These are phyloP conservation scores for Beauveria rudraprayagi DNA, from an alignment of 2,329 filamentous ascomycete genomes.

Conservation along the genomic window DNA sequence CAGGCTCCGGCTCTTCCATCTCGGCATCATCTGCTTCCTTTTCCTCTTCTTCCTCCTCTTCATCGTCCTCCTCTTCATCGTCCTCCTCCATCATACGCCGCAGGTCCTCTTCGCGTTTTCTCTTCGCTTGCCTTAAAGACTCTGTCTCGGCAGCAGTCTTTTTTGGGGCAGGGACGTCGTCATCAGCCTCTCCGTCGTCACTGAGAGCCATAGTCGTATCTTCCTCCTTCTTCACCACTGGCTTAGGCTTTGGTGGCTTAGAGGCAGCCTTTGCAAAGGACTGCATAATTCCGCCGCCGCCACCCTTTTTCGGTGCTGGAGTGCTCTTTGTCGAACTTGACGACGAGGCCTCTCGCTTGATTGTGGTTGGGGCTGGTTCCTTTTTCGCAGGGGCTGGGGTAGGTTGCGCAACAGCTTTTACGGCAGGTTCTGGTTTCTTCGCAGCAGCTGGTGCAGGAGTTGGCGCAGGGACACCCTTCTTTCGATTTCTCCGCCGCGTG, in stretches of 20 bases:
- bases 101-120: slow-evolving; percentile 31
- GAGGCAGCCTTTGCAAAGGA: slow-evolving; percentile 61
- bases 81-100: slow-evolving; percentile 44
- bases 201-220: slow-evolving; percentile 26
- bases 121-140: slow-evolving; percentile 22
- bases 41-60: slow-evolving; percentile 50
- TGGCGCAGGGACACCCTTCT: slow-evolving; percentile 21
- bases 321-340: slow-evolving; percentile 23
- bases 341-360: slow-evolving; percentile 20
- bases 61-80: slow-evolving; percentile 45
- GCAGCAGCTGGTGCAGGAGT: slow-evolving; percentile 14
- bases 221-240: slow-evolving; percentile 21
- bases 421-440: slow-evolving; percentile 23
- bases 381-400: not conserved
- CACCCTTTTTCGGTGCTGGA: slow-evolving; percentile 45
- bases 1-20: slow-evolving; percentile 31
- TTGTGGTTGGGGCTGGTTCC: not conserved
- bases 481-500: slow-evolving; percentile 45
- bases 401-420: slow-evolving; percentile 16
- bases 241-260: slow-evolving; percentile 42
- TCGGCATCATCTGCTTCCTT: slow-evolving; percentile 33
- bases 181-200: slow-evolving; percentile 33
- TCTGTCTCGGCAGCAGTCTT: slow-evolving; percentile 19
- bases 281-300: slow-evolving; percentile 60
- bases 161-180: slow-evolving; percentile 23